Evolutionary conservation across 495 filamentous ascomycete genomes (phyloP), one percentile per base, ranked within the genome.

Genomic region (Hypomontagnella monticulosa): DNA sequence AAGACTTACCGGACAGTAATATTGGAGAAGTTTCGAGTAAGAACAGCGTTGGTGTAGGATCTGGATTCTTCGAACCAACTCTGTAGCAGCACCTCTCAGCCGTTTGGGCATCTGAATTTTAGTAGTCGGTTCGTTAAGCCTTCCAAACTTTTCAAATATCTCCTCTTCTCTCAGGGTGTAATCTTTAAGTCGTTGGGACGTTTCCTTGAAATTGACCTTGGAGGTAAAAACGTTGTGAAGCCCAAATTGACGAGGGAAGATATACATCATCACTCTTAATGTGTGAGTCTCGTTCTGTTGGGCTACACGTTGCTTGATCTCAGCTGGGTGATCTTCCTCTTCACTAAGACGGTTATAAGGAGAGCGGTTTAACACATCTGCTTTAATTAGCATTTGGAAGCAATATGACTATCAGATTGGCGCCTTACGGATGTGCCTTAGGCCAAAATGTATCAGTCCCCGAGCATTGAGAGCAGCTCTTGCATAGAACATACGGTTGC

Each of bases 201-300:
- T 92, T 61, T 93, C 85, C 27, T 75, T 84, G 12, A 69, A 72
- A 68, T 94, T 83, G 11, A 89, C 79, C 9, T 78, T 72, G 1
- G 85, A 87, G 0, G 90, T 91, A 67, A 98, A 97, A n/a, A 89
- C 91, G 76, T 97, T 99, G 66, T 94, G 91, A 10, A 99, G 78
- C 3, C 87, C 86, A 71, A 96, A 97, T 72, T 98, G 93, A 15
- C 89, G 83, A 30, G 95, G 95, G 64, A 99, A 99, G 1, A 99
- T 87, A 74, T 99, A 94, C 77, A 92, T 93, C 85, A 97, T 85
- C 20, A 97, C 77, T 59, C 90, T 91, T 5, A 88, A 69, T 0
- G 87, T 90, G 50, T 90, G 82, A 3, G 77, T 66, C n/a, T 73
- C 71, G 48, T 84, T 81, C 5, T 78, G 69, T 4, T 73, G 30